These are phyloP conservation scores for Parasarocladium wereldwijsianum DNA, from an alignment of 2,329 filamentous ascomycete genomes.

Conservation along the genomic window DNA sequence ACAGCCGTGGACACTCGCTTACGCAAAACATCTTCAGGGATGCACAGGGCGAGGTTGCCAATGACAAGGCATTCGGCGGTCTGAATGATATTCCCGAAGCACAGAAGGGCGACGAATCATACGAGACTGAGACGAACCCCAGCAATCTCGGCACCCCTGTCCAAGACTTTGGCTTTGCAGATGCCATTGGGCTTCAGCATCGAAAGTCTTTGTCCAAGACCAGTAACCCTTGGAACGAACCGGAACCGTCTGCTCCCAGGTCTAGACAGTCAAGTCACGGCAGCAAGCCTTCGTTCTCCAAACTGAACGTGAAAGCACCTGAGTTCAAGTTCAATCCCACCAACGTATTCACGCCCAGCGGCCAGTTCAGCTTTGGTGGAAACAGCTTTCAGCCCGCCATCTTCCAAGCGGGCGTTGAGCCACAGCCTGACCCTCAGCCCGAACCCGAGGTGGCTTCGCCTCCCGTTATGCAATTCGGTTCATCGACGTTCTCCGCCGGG, in stretches of 20 bases:
- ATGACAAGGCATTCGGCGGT: conserved; percentile 20
- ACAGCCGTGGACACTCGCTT: conserved; percentile 57
- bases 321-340: conserved; percentile 68
- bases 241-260: conserved; percentile 23
- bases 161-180: conserved; percentile 30
- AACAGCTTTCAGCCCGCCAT: conserved; percentile 32
- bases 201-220: conserved; percentile 38
- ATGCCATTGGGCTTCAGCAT: conserved; percentile 30
- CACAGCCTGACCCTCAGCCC: conserved; percentile 7
- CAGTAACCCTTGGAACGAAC: conserved; percentile 51
- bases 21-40: conserved; percentile 52
- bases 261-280: conserved; percentile 36
- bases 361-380: conserved; percentile 33
- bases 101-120: conserved; percentile 34
- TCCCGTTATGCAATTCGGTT: conserved; percentile 18
- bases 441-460: conserved; percentile 9
- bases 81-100: conserved; percentile 25
- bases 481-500: conserved; percentile 48
- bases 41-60: conserved; percentile 21
- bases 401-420: conserved; percentile 22
- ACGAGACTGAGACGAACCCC: conserved; percentile 59
- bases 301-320: conserved; percentile 76
- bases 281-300: conserved; percentile 58
- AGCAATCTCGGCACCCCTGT: conserved; percentile 55
- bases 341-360: conserved; percentile 27